Percentiles rank a stretch among this genome's conserved stretches.
Evolutionary conservation across 345 rosid genomes (phyloP).

Genomic region (Citrus trifoliata): DNA sequence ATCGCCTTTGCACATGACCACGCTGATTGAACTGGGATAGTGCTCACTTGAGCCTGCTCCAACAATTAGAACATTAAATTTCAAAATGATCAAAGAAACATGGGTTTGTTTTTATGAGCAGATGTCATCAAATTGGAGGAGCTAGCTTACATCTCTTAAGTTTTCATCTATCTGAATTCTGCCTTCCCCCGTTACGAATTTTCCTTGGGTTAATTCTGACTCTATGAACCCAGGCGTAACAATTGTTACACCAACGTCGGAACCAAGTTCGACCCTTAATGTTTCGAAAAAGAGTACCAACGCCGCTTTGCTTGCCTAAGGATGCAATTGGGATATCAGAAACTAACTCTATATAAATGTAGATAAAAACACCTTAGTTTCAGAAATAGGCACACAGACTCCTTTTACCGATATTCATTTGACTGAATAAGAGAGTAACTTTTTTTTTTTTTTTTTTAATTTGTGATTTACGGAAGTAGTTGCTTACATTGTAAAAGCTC

Average conservation of each 20-base stretch:
- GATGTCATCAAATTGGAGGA: not conserved
- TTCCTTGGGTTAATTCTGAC: conserved; percentile 47
- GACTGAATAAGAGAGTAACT: no score
- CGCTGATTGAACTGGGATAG: conserved; percentile 25
- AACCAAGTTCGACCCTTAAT: conserved; percentile 52
- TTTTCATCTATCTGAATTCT: conserved; percentile 34
- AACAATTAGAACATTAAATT: not conserved
- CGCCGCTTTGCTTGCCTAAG: conserved; percentile 74
- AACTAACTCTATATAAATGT: no score
- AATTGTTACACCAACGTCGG: conserved; percentile 40
- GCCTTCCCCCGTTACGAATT: conserved; percentile 33
- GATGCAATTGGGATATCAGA: not conserved
- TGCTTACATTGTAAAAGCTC: conserved; percentile 49
- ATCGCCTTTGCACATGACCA: conserved; percentile 40
- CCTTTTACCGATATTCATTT: no score
- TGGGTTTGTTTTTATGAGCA: not conserved
- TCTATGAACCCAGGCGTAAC: conserved; percentile 62
- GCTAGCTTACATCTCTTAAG: conserved; percentile 42
- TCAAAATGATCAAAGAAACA: not conserved
- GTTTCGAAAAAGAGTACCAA: conserved; percentile 50
- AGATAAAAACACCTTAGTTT: no score
- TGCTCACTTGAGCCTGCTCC: conserved; percentile 36
- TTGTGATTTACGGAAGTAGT: no score
- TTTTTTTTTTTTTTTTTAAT: no score
- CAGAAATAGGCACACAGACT: no score